Base-by-base conservation (phyloP, 1,284 basidiomycete genomes). In the Mycosarcoma maydis region DNA sequence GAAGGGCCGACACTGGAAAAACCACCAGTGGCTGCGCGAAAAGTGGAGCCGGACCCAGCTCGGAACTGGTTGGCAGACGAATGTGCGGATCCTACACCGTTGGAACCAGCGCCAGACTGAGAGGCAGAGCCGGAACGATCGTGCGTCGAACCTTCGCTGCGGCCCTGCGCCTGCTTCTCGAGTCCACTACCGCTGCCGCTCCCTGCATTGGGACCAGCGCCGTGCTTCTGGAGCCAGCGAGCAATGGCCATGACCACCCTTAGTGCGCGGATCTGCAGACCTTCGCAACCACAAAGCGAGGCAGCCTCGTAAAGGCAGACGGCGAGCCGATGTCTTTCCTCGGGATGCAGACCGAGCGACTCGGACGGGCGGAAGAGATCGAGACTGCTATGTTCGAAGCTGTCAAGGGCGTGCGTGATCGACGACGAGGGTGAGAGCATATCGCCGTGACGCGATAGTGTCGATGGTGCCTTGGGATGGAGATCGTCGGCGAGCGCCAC, bases 231-330 rank as follows among this genome's bases (percentile, higher is more conserved):
- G 49, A 72, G 47, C 68, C 68, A 71, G 9, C 68, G 61, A 10
- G 68, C 68, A 33, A 71, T 65, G 23, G 62, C 64, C 74, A 78
- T 76, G 37, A 77, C 72, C 33, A 65, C 68, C 16, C 76, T 50
- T 22, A 79, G 49, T 3, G 77, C 75, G 87, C 92, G 86, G 71
- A 95, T 92, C 78, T 95, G 92, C 49, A 97, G 84, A 75, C 90
- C 90, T 70, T 91, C 88, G 81, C 90, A 91, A 72, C 88, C 91
- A 78, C 92, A 94, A 9, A 96, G 85, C 2, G 92, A 93, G 6
- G 94, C 92, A 6, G 95, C 92, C 80, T 95, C 93, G 80, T 95
- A 94, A 23, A 96, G 90, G 36, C 90, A 91, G 9, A 94, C 90
- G 13, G 91, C 91, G 8, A 90, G 91, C 8, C 88, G 90, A 36